Evolutionary conservation across 371 early-diverging fungal genomes (phyloP), one percentile per base, ranked within the genome.

Genomic region (Apophysomyces ossiformis): DNA sequence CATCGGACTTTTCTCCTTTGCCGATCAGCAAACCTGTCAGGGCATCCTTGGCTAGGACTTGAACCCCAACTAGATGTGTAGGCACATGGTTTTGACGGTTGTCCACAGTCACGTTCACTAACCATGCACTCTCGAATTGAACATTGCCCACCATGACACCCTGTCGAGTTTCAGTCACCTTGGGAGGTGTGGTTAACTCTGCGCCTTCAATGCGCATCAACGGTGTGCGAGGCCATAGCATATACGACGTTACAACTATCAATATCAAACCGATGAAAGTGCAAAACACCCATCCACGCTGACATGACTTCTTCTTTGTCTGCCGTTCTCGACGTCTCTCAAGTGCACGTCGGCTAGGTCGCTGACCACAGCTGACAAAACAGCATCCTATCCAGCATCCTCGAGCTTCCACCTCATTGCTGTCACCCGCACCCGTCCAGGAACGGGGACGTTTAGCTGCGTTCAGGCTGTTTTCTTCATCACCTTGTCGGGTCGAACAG

Each of bases 141-240:
- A 77, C 75, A 65, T 78, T 81, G 8, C 81, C 77, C 0, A 76
- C 69, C 76, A 81, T 69, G 7, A 71, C 66, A 21, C 76, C 74
- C 57, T 81, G 81, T 21, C 65, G 63, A 2, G 78, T 77, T 41
- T 78, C 74, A 1, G 75, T 73, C 4, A 78, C 70, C 16, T 75
- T 70, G 11, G 76, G 69, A 5, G 75, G 71, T 6, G 68, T 59
- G 1, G 72, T 71, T n/a, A 81, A 62, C 2, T 71, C 67, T 2
- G 78, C 81, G 12, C 81, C 76, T 62, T 81, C 78, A n/a, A 81
- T 76, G 9, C 81, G 78, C 68, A 81, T 76, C n/a, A 81, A 46
- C 0, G 81, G 81, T 16, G 78, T 78, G 6, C 78, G 78, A 21
- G 79, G 79, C 79, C 81, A 81, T 6, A 76, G 62, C 37, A 77